Evolutionary conservation across 306 rosid genomes (phyloP).

Genomic region (Alnus rubra): DNA sequence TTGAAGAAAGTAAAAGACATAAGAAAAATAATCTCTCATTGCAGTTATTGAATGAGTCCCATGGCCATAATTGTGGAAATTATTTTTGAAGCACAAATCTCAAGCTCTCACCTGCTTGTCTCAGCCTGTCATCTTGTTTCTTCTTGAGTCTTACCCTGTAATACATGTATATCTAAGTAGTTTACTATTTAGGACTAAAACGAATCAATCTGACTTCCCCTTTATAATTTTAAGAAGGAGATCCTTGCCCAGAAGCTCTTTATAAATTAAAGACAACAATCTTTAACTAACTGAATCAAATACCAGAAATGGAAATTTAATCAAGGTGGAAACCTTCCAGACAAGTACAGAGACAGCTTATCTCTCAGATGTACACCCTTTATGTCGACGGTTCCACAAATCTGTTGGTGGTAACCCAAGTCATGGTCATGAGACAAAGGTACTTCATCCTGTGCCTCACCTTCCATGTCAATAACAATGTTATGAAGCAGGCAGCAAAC

Average conservation of each 20-base stretch:
- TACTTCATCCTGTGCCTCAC: constrained; percentile 49
- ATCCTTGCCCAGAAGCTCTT: constrained; percentile 14
- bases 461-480: constrained; percentile 73
- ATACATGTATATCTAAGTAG: constrained; percentile 16
- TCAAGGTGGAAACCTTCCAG: constrained; percentile 48
- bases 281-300: constrained; percentile 24
- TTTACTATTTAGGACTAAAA: not conserved
- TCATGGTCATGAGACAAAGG: constrained; percentile 66
- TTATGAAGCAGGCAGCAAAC: constrained; percentile 89
- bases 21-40: not conserved
- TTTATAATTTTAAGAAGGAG: not conserved
- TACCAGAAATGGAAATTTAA: constrained; percentile 11
- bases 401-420: constrained; percentile 62
- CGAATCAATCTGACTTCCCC: constrained; percentile 14
- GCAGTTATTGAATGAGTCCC: not conserved
- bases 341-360: constrained; percentile 52
- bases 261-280: constrained; percentile 18
- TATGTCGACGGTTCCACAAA: constrained; percentile 57
- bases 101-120: constrained; percentile 2
- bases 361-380: constrained; percentile 72
- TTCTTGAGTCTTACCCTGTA: constrained; percentile 13
- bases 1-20: not conserved
- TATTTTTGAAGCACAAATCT: not conserved
- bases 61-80: not conserved
- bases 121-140: constrained; percentile 19